Base-by-base conservation (phyloP, 2,329 filamentous ascomycete species). In the Apiospora saccharicola region DNA sequence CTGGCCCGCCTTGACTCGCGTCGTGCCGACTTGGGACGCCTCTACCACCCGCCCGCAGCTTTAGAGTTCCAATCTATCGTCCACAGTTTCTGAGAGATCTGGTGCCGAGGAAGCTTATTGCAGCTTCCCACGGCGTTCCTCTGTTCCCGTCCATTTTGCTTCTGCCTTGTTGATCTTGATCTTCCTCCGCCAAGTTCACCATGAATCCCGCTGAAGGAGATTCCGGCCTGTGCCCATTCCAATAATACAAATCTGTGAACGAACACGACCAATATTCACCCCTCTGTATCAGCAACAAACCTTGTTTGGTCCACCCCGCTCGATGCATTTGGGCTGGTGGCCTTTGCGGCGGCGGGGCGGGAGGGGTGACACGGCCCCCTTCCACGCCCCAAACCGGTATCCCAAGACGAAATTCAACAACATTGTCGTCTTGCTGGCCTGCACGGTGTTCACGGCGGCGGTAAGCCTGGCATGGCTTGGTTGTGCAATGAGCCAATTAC, bases 341-440 rank as follows among this genome's bases (percentile, higher is more conserved):
- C 57, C 30, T 64, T 10, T 41, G 19, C 34, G 24, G 34, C 34
- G 34, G 34, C 30, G 57, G 57, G 8, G 19, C 19, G 19, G 30
- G 57, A 34, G 12, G 19, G 68, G 68, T 26, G 34, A 70, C 34
- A 70, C 57, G 13, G 19, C 57, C 30, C 68, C 68, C 47, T 51
- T 70, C 34, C 14, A 22, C 4, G 47, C 47, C n/a, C 46, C 1
- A 0, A 41, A 19, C 19, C 37, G 47, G 46, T 70, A 41, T 70
- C 46, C 68, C n/a, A 37, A 34, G 46, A 41, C 68, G 3, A 30
- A 26, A 3, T 51, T 26, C 46, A 51, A 24, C 4, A 70, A 70
- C n/a, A 44, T 70, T 12, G 34, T 43, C 30, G 10, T 70, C 37
- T 34, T 70, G 47, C n/a, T 70, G 22, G 46, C 68, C 22, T 70